phyloP scores from a whole-genome alignment of 2,329 filamentous ascomycete genomes.

The Periconia macrospinosa region DNA sequence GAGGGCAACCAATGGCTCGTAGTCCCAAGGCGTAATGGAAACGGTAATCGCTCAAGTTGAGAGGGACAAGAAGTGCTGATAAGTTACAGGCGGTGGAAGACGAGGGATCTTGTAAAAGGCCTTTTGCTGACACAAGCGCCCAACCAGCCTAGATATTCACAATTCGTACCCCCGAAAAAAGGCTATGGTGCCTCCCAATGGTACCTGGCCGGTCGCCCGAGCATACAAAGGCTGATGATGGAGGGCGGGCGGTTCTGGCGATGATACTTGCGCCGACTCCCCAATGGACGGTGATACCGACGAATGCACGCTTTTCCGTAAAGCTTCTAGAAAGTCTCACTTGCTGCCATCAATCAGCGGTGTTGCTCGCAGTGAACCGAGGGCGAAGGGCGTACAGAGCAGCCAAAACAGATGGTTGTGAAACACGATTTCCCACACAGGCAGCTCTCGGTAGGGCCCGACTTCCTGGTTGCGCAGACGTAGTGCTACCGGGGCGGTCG shows the following conservation, averaged over 20 bases:
- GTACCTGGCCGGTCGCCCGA: slow-evolving; percentile 27
- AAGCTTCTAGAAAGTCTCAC: slow-evolving; percentile 48
- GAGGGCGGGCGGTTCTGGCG: slow-evolving; percentile 26
- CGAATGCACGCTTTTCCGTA: slow-evolving; percentile 48
- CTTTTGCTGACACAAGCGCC: slow-evolving; percentile 28
- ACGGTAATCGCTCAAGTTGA: slow-evolving; percentile 28
- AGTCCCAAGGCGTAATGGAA: slow-evolving; percentile 34
- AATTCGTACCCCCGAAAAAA: slow-evolving; percentile 25
- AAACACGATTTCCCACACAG: slow-evolving; percentile 39
- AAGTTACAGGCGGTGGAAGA: slow-evolving; percentile 34
- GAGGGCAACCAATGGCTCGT: slow-evolving; percentile 44
- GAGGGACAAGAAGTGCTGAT: slow-evolving; percentile 37
- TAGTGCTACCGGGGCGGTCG: slow-evolving; percentile 46
- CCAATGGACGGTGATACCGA: slow-evolving; percentile 42
- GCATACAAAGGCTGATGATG: slow-evolving; percentile 25
- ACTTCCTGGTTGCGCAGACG: slow-evolving; percentile 52
- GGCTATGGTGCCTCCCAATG: slow-evolving; percentile 29
- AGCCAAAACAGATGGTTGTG: slow-evolving; percentile 42
- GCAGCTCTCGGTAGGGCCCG: slow-evolving; percentile 45
- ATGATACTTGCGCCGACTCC: slow-evolving; percentile 43
- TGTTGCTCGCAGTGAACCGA: slow-evolving; percentile 40
- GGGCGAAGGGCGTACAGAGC: slow-evolving; percentile 43
- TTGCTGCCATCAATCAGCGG: slow-evolving; percentile 41
- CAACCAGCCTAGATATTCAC: slow-evolving; percentile 28
- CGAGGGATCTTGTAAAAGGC: slow-evolving; percentile 35